A percentile compares a stretch with the other conserved stretches of the same genome.
These are phyloP conservation scores for Liriodendron chinense DNA, from an alignment of 164 flowering plant species.

Conservation along the genomic window DNA sequence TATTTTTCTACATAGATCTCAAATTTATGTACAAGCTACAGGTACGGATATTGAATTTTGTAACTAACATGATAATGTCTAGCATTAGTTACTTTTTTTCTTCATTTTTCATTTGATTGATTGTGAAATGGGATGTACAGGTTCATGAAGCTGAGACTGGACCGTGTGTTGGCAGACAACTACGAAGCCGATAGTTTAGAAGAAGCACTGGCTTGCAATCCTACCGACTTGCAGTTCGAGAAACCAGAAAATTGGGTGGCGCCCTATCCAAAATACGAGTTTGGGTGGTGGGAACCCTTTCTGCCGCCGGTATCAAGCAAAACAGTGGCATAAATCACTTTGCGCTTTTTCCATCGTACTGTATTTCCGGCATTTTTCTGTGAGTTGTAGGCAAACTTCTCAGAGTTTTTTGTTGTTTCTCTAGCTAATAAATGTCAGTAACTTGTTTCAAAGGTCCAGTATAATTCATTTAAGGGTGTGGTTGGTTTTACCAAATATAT, in stretches of 20 bases:
- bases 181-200: constrained; percentile 73
- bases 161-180: constrained; percentile 70
- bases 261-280: constrained; percentile 89
- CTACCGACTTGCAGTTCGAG: constrained; percentile 64
- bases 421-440: neutral
- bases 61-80: neutral
- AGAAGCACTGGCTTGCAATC: constrained; percentile 82
- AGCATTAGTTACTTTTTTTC: neutral
- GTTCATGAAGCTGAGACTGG: constrained; percentile 94
- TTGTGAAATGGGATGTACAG: constrained; percentile 32
- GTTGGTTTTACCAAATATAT: too few species aligned
- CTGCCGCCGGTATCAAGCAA: constrained; percentile 49
- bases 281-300: constrained; percentile 95
- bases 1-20: too few species aligned
- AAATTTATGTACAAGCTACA: too few species aligned
- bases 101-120: neutral
- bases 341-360: neutral
- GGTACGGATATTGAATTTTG: too few species aligned
- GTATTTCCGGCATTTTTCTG: constrained; percentile 2
- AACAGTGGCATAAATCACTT: constrained; percentile 12
- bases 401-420: neutral
- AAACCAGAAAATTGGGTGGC: constrained; percentile 92
- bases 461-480: too few species aligned
- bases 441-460: too few species aligned
- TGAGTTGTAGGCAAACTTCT: neutral